These are phyloP conservation scores for Backusella psychrophila DNA, from an alignment of 192 early-diverging fungal genomes.

Conservation along the genomic window DNA sequence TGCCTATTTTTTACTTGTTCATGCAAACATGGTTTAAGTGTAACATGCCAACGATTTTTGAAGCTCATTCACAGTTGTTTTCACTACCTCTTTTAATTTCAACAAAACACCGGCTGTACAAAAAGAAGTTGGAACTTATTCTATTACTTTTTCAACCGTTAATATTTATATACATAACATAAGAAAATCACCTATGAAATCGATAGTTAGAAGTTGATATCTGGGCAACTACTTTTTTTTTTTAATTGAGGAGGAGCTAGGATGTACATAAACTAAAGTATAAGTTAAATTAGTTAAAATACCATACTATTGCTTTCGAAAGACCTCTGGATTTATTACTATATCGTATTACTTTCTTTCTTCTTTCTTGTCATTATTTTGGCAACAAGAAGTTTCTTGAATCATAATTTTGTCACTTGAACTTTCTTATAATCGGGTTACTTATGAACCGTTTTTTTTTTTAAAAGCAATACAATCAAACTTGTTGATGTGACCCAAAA, in stretches of 20 bases:
- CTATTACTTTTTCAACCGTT: constrained; percentile 2
- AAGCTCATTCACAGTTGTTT: neutral
- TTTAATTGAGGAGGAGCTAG: neutral
- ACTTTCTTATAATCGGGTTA: neutral
- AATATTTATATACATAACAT: neutral
- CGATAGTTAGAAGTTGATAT: neutral
- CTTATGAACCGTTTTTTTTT: neutral
- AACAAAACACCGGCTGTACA: neutral
- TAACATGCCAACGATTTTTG: neutral
- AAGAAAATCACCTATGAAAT: neutral
- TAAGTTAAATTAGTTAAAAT: neutral
- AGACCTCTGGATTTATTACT: no score
- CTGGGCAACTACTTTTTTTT: neutral
- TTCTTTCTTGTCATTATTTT: neutral
- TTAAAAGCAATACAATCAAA: neutral
- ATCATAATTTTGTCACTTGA: neutral
- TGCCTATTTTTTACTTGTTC: neutral
- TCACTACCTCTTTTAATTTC: neutral
- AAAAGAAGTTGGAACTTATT: neutral
- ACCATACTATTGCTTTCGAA: no score
- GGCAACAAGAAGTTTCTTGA: neutral
- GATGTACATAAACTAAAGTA: neutral
- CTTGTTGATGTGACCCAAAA: neutral
- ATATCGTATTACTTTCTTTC: neutral
- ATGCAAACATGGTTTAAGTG: neutral